Evolutionary conservation across 1,139 yeast genomes (phyloP).

Genomic region (Scheffersomyces illinoinensis): DNA sequence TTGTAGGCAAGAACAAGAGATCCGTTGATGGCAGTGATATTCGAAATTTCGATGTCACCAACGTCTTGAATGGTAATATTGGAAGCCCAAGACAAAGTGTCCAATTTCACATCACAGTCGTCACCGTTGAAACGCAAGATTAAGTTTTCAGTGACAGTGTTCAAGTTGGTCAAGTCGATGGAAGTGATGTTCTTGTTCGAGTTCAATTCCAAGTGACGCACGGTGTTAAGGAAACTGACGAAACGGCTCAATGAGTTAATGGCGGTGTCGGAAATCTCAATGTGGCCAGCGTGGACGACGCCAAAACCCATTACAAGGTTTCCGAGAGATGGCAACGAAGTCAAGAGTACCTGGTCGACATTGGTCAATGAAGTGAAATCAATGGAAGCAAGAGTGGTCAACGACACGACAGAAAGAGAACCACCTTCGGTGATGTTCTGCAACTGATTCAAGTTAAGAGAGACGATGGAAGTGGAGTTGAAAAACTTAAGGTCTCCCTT

Average conservation of each 20-base stretch:
- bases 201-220: slow-evolving; percentile 42
- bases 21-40: slow-evolving; percentile 45
- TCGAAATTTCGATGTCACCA: slow-evolving; percentile 27
- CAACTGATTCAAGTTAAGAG: slow-evolving; percentile 33
- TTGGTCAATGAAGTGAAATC: slow-evolving; percentile 37
- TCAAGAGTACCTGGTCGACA: slow-evolving; percentile 33
- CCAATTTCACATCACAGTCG: slow-evolving; percentile 38
- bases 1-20: slow-evolving; percentile 44
- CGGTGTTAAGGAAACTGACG: slow-evolving; percentile 27
- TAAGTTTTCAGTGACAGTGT: slow-evolving; percentile 36
- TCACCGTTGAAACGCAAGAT: slow-evolving; percentile 47
- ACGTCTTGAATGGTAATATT: slow-evolving; percentile 49
- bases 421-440: slow-evolving; percentile 31
- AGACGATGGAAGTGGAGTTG: slow-evolving; percentile 44
- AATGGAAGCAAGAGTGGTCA: slow-evolving; percentile 42
- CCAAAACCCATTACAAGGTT: slow-evolving; percentile 39
- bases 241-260: slow-evolving; percentile 40
- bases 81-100: slow-evolving; percentile 42
- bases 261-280: slow-evolving; percentile 47
- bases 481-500: slow-evolving; percentile 35
- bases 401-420: slow-evolving; percentile 36
- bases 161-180: slow-evolving; percentile 37
- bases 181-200: slow-evolving; percentile 46
- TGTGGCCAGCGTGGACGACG: slow-evolving; percentile 32
- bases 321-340: slow-evolving; percentile 48